These are phyloP conservation scores for Daldinia childiae DNA, from an alignment of 495 filamentous ascomycete species.

Conservation along the genomic window DNA sequence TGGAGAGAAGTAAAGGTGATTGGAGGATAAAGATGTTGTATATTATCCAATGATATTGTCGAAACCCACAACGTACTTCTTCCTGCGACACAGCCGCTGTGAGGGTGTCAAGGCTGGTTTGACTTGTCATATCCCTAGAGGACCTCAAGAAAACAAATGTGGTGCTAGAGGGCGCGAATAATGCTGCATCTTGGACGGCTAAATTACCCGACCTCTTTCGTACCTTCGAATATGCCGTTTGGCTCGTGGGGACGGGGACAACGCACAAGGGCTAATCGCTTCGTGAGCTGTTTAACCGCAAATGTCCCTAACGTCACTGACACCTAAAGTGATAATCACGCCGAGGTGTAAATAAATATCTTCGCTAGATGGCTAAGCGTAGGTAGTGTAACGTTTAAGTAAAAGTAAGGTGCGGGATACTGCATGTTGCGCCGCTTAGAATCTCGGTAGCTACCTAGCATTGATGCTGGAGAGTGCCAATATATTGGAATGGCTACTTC, in stretches of 20 bases:
- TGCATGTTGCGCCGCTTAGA: conserved; percentile 31
- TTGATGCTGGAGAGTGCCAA: conserved; percentile 23
- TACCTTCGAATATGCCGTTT: conserved; percentile 9
- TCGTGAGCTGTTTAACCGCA: conserved; percentile 29
- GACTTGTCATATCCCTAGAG: conserved; percentile 24
- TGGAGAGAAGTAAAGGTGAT: background rate
- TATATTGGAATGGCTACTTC: conserved; percentile 25
- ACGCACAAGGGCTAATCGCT: conserved; percentile 9
- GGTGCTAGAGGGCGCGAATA: background rate
- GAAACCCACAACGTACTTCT: conserved; percentile 1
- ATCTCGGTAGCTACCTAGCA: conserved; percentile 20
- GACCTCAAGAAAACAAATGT: conserved; percentile 3
- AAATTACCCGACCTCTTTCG: conserved; percentile 25
- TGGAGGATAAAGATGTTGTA: background rate
- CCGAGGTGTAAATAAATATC: conserved; percentile 8
- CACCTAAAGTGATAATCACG: conserved; percentile 21
- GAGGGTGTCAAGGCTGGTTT: conserved; percentile 10
- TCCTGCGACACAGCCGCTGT: conserved; percentile 8
- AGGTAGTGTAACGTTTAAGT: conserved; percentile 37
- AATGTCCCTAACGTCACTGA: conserved; percentile 12
- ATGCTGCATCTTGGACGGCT: conserved; percentile 24
- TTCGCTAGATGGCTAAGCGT: conserved; percentile 16
- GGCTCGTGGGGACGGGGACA: conserved; percentile 19
- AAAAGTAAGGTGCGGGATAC: conserved; percentile 25
- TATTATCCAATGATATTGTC: conserved; percentile 11